phyloP scores from a whole-genome alignment of 257 asterid genomes.

The Catharanthus roseus region DNA sequence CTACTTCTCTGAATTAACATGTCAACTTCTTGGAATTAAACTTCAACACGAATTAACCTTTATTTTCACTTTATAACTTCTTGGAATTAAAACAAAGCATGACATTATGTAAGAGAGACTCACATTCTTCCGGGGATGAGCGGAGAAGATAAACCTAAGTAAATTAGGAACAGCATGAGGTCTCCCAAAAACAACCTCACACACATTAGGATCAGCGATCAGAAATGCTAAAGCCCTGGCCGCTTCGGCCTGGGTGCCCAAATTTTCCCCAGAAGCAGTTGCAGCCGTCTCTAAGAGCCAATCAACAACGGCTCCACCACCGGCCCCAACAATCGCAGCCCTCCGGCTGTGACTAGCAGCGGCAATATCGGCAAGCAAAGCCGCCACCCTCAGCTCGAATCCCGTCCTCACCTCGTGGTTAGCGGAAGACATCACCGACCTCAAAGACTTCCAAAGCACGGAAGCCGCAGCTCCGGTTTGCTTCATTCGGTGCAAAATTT shows the following conservation, averaged over 20 bases:
- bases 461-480: constrained; percentile 89
- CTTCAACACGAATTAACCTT: no score
- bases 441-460: constrained; percentile 85
- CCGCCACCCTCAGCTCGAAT: constrained; percentile 91
- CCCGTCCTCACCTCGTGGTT: constrained; percentile 93
- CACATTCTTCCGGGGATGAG: constrained; percentile 77
- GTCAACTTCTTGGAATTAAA: background rate
- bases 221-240: constrained; percentile 93
- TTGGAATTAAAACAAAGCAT: background rate
- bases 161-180: constrained; percentile 82
- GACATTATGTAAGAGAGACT: constrained; percentile 20
- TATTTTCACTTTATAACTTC: background rate
- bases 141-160: constrained; percentile 87
- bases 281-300: constrained; percentile 89
- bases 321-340: constrained; percentile 91
- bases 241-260: constrained; percentile 79
- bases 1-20: background rate
- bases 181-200: constrained; percentile 66
- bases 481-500: constrained; percentile 53
- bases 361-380: constrained; percentile 87
- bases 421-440: constrained; percentile 91
- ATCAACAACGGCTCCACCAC: constrained; percentile 92
- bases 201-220: constrained; percentile 77
- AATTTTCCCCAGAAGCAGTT: constrained; percentile 49
- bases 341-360: constrained; percentile 87